Evolutionary conservation across 2,329 filamentous ascomycete genomes (phyloP), one percentile per base, ranked within the genome.

Genomic region (Diplocarpon mali): DNA sequence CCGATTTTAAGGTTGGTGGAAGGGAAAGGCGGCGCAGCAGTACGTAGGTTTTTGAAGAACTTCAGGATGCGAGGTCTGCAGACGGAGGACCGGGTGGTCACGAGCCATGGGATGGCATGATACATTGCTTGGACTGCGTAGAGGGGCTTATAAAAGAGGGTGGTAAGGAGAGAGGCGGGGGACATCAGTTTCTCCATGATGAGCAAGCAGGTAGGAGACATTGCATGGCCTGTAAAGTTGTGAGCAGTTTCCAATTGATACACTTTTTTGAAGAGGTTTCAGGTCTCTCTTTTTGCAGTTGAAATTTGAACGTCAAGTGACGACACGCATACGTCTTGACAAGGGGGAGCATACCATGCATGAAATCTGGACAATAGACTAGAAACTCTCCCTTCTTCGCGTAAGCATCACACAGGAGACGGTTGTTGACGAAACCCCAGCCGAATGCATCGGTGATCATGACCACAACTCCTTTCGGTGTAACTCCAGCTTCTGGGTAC

Each of bases 281-380:
- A 24, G 20, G 20, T 9, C n/a, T 3, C n/a, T 14, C 30, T 32
- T 32, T 32, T 32, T 3, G 10, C 4, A 32, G 11, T 14, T 20
- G 32, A 15, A 10, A 9, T n/a, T n/a, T n/a, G n/a, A 32, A 7
- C 11, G 10, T 4, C 14, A 37, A 16, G 5, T 27, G 28, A 24
- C 20, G 20, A 24, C 20, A 24, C 20, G 20, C 7, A 38, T 36
- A 20, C 14, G 8, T n/a, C 7, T 20, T 35, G 27, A 43, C n/a
- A 35, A 37, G 20, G 17, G 20, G 37, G 15, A 8, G 48, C 48
- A 11, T 40, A 67, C 69, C 70, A 47, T 65, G 60, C 66, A 73
- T 71, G 51, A 75, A 71, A 47, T 75, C 71, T 0, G 71, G 72
- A 24, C 72, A 51, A 51, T 71, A 71, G 17, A 74, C 69, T 5